Evolutionary conservation across 2,329 filamentous ascomycete genomes (phyloP).

Genomic region (Dactylellina leptospora): DNA sequence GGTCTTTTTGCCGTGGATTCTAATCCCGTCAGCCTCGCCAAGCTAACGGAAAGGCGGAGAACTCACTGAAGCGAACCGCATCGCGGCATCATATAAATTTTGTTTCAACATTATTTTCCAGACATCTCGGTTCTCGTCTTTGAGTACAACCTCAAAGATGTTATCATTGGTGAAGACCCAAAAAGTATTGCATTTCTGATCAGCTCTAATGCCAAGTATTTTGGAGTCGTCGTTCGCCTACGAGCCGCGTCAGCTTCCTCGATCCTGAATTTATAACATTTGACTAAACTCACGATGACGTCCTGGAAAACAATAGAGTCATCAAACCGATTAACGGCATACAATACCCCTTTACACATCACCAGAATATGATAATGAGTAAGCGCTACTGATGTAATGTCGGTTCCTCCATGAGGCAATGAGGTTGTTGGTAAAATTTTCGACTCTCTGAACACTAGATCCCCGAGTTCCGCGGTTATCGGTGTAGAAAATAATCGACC

Average conservation of each 20-base stretch:
- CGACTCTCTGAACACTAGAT: slow-evolving; percentile 78
- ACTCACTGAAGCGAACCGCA: slow-evolving; percentile 73
- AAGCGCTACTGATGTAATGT: slow-evolving; percentile 80
- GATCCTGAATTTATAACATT: no score
- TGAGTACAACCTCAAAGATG: slow-evolving; percentile 91
- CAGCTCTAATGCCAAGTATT: slow-evolving; percentile 83
- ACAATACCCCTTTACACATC: slow-evolving; percentile 80
- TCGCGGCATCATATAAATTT: slow-evolving; percentile 86
- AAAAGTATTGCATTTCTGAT: slow-evolving; percentile 93
- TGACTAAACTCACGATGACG: slow-evolving; percentile 68
- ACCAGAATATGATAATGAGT: slow-evolving; percentile 93
- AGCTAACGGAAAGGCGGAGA: no score
- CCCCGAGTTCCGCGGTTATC: slow-evolving; percentile 72
- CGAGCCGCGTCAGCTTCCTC: neutral
- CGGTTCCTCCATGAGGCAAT: slow-evolving; percentile 69
- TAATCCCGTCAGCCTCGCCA: slow-evolving; percentile 18
- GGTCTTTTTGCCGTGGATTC: slow-evolving; percentile 82
- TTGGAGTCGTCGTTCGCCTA: slow-evolving; percentile 73
- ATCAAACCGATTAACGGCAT: slow-evolving; percentile 86
- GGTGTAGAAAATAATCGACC: slow-evolving; percentile 76
- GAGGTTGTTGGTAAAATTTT: slow-evolving; percentile 79
- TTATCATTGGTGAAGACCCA: slow-evolving; percentile 93
- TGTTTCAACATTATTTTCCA: slow-evolving; percentile 92
- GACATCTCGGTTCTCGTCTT: slow-evolving; percentile 88
- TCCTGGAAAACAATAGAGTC: slow-evolving; percentile 89